A percentile compares a stretch with the other conserved stretches of the same genome.
Conservation (phyloP, 208 protist genomes). For the Leishmania braziliensis region DNA sequence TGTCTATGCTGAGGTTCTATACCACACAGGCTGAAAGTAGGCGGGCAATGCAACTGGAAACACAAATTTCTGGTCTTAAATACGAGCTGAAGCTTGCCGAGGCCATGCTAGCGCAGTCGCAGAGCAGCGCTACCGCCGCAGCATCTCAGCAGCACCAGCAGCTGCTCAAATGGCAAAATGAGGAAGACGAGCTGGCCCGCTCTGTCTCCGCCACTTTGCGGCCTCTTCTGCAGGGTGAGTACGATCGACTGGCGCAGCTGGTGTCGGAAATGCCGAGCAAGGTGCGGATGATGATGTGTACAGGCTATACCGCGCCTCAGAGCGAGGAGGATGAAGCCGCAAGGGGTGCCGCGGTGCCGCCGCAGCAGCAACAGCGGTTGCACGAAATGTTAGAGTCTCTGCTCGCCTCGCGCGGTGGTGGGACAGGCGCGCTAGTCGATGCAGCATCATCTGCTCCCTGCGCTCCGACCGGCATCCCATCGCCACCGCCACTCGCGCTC, state of each 20-base stretch:
- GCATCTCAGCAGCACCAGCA: conserved; percentile 6
- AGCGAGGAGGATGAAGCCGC: neutral
- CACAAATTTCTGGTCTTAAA: conserved; percentile 16
- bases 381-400: conserved; percentile 10
- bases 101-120: conserved; percentile 15
- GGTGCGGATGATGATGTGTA: conserved; percentile 12
- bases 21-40: conserved; percentile 11
- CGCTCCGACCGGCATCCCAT: neutral
- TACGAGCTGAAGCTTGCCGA: conserved; percentile 30
- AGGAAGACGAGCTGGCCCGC: conserved; percentile 19
- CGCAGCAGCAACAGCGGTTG: neutral
- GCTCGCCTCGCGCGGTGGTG: neutral
- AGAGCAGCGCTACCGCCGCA: neutral
- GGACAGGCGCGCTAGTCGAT: neutral
- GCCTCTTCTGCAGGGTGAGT: conserved; percentile 32
- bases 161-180: conserved; percentile 13
- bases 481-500: neutral
- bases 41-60: conserved; percentile 26
- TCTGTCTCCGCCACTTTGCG: conserved; percentile 17
- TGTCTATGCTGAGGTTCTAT: conserved; percentile 11
- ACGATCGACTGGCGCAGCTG: conserved; percentile 29
- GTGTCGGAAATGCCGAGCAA: conserved; percentile 37
- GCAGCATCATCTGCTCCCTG: neutral
- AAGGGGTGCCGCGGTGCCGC: neutral
- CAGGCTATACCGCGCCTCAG: neutral